phyloP scores from a whole-genome alignment of 2,329 filamentous ascomycete species.

The Teratosphaeria pseudoeucalypti region DNA sequence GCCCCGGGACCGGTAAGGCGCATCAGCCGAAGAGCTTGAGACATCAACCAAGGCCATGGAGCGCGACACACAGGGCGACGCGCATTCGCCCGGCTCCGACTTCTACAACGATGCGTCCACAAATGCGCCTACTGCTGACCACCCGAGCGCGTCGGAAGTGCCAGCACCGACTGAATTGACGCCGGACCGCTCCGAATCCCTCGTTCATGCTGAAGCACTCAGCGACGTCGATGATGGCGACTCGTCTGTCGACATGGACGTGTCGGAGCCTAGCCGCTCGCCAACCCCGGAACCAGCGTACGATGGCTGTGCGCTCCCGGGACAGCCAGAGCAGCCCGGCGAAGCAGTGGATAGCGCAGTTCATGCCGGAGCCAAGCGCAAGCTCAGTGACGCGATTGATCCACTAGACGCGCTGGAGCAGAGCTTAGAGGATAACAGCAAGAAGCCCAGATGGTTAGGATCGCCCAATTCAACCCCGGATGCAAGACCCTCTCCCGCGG shows the following conservation, averaged over 20 bases:
- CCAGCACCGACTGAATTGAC: background rate
- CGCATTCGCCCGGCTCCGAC: background rate
- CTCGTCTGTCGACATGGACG: conserved; percentile 19
- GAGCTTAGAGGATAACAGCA: conserved; percentile 6
- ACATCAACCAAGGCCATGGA: background rate
- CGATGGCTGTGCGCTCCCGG: background rate
- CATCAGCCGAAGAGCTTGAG: background rate
- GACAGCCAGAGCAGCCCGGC: background rate
- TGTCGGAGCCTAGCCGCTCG: conserved; percentile 16
- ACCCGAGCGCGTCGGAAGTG: background rate
- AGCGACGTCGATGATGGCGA: conserved; percentile 9
- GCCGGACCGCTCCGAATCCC: background rate
- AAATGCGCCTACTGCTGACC: background rate
- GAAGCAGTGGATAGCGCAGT: background rate
- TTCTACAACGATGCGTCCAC: background rate
- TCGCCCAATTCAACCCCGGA: background rate
- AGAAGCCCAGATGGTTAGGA: conserved; percentile 13
- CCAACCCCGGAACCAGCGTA: conserved; percentile 8
- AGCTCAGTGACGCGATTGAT: conserved; percentile 12
- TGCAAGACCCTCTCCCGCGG: conserved; percentile 1
- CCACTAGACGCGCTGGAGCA: conserved; percentile 5
- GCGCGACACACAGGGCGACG: background rate
- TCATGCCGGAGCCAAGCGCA: conserved; percentile 20
- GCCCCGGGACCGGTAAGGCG: background rate
- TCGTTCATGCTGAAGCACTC: background rate